phyloP scores from a whole-genome alignment of 2,329 filamentous ascomycete species.

The Scedosporium aurantiacum region DNA sequence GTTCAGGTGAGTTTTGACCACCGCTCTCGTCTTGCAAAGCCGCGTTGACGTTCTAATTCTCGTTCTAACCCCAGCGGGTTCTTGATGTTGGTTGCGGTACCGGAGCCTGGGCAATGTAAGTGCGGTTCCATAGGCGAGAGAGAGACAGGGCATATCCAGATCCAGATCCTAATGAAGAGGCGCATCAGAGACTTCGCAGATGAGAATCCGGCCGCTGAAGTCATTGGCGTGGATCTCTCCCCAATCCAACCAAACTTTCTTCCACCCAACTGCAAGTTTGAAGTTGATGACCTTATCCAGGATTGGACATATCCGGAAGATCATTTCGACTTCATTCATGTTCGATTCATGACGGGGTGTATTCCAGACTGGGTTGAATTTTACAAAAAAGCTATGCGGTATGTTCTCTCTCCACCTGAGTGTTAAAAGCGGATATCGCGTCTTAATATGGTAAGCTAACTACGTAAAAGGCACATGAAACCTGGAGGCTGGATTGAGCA shows the following conservation, averaged over 20 bases:
- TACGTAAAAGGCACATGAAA: background rate
- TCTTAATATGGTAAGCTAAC: no score
- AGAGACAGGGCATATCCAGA: no score
- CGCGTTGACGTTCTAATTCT: background rate
- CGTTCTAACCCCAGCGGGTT: slow-evolving; percentile 13
- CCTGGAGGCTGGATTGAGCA: slow-evolving; percentile 19
- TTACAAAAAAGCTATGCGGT: slow-evolving; percentile 33
- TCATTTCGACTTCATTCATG: slow-evolving; percentile 49
- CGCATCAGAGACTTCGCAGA: slow-evolving; percentile 19
- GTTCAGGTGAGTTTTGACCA: slow-evolving; percentile 14
- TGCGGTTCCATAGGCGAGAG: no score
- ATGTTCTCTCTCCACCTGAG: slow-evolving; percentile 20
- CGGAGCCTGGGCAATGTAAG: slow-evolving; percentile 25
- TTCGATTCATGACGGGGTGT: slow-evolving; percentile 40
- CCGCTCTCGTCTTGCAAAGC: background rate
- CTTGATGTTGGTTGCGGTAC: slow-evolving; percentile 26
- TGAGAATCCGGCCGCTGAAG: slow-evolving; percentile 32
- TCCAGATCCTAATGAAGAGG: background rate
- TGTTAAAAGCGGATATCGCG: slow-evolving; percentile 21
- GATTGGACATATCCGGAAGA: slow-evolving; percentile 33
- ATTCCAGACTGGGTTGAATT: slow-evolving; percentile 41
- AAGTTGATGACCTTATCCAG: slow-evolving; percentile 50
- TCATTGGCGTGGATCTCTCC: slow-evolving; percentile 44
- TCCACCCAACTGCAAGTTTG: slow-evolving; percentile 51
- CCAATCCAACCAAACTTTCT: slow-evolving; percentile 48